Base-by-base conservation (phyloP, 1,139 yeast species). In the Yamadazyma blattariae region DNA sequence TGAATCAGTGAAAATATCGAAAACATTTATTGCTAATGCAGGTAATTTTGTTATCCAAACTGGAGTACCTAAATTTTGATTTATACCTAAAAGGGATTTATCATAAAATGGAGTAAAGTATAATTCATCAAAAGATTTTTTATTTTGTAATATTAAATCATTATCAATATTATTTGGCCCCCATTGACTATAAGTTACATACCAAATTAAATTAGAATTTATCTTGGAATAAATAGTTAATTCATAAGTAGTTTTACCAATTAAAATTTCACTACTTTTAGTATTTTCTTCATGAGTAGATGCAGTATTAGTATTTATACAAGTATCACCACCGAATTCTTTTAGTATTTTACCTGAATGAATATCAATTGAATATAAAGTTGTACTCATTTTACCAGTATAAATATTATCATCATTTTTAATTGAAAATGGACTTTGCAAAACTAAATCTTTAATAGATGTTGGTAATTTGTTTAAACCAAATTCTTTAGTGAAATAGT, bases 101-200 rank as follows among this genome's bases (percentile, higher is more conserved):
- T 87, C 95, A 52, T 84, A 87, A 51, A 87, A 78, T 1, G 97
- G 96, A 1, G 94, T 82, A 44, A 92, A 80, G 48, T 85, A 85
- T 4, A 87, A 61, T 29, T 82, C 79, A 56, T 90, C 97, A 15
- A 72, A 45, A 4, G 87, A 75, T 30, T 71, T 66, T 29, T 57
- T 59, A 40, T 67, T 68, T 46, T 82, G 75, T 43, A 57, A 39
- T 16, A 66, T 78, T 40, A 90, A 67, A 52, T 84, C 92, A 27
- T 71, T 67, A 54, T 92, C 96, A 40, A 90, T 68, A 45, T 88
- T 82, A 59, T 90, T 90, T 19, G 96, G 96, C 7, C 95, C 95
- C 97, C 97, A 92, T 35, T 83, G 77, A 2, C 95, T 73, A 53
- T 85, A 90, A 0, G 94, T 82, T 10, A 92, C 89, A 52, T 89